Evolutionary conservation across 1,284 basidiomycete genomes (phyloP).

Genomic region (Sanghuangporus weigelae): DNA sequence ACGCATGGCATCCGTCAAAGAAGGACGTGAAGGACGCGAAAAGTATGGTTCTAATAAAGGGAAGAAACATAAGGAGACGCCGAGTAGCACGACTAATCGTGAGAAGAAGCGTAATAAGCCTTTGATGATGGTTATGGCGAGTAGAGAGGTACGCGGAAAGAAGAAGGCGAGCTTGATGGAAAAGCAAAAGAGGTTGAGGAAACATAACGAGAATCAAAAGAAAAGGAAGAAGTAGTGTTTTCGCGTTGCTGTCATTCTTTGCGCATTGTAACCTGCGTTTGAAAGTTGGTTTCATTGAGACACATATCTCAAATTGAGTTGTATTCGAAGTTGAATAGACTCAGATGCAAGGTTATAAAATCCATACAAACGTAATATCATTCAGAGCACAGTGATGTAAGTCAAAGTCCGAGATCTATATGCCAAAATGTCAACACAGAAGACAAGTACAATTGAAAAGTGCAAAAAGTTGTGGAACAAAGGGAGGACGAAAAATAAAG

Average conservation of each 20-base stretch:
- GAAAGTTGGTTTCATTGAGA: not conserved
- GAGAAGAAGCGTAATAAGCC: constrained; percentile 92
- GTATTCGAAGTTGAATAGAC: not conserved
- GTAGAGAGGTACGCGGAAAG: constrained; percentile 73
- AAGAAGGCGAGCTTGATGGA: constrained; percentile 85
- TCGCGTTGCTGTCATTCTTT: not conserved
- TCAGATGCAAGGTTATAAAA: not conserved
- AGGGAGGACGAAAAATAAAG: not conserved
- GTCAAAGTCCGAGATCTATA: not conserved
- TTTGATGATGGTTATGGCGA: constrained; percentile 87
- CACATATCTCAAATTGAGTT: not conserved
- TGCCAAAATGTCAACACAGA: not conserved
- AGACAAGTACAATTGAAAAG: not conserved
- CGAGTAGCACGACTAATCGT: constrained; percentile 82
- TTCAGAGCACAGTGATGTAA: not conserved
- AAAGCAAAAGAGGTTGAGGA: constrained; percentile 74
- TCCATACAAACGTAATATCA: not conserved
- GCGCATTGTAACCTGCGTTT: not conserved
- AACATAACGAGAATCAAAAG: constrained; percentile 68
- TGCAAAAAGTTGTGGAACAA: not conserved
- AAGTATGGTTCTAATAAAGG: constrained; percentile 90
- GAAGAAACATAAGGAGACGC: constrained; percentile 77
- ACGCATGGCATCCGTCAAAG: constrained; percentile 86
- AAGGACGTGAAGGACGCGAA: constrained; percentile 92
- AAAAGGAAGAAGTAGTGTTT: constrained; percentile 30